A percentile compares a stretch with the other conserved stretches of the same genome.
Conservation (phyloP, 2,329 filamentous ascomycete genomes). For the Shiraia sp. region DNA sequence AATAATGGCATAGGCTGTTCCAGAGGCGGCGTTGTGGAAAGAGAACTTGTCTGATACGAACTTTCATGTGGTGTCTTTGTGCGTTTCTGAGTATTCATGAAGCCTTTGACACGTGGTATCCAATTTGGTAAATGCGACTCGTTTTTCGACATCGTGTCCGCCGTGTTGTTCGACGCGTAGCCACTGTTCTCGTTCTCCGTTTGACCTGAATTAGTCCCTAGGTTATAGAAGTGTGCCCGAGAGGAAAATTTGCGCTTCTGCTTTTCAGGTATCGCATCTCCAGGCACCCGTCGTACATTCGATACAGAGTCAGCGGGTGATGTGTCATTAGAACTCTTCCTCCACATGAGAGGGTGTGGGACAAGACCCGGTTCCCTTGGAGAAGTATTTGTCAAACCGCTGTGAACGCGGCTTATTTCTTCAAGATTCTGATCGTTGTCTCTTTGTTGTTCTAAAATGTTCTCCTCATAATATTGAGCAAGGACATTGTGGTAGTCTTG, state of each 20-base stretch:
- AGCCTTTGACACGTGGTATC: neutral
- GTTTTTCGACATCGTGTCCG: too few species aligned
- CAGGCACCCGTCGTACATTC: constrained; percentile 1
- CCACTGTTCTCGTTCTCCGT: too few species aligned
- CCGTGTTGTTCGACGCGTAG: too few species aligned
- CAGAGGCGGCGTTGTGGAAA: neutral
- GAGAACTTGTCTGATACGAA: neutral
- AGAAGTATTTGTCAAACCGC: neutral
- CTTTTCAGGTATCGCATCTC: constrained; percentile 3
- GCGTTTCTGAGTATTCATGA: neutral
- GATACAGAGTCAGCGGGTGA: constrained; percentile 4
- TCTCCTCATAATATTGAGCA: constrained; percentile 24
- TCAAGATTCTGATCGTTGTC: neutral
- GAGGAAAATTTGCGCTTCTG: constrained; percentile 15
- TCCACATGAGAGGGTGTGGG: constrained; percentile 26
- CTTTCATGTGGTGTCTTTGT: neutral
- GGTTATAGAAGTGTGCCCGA: constrained; percentile 20
- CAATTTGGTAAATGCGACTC: constrained; percentile 1
- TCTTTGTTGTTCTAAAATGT: constrained; percentile 1
- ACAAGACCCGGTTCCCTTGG: constrained; percentile 11
- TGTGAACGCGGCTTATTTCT: neutral
- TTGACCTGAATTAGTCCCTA: too few species aligned
- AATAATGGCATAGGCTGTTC: constrained; percentile 17
- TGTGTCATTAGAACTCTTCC: constrained; percentile 9
- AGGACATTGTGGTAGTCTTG: constrained; percentile 37